These are phyloP conservation scores for Melastoma candidum DNA, from an alignment of 441 rosid genomes.

Conservation along the genomic window DNA sequence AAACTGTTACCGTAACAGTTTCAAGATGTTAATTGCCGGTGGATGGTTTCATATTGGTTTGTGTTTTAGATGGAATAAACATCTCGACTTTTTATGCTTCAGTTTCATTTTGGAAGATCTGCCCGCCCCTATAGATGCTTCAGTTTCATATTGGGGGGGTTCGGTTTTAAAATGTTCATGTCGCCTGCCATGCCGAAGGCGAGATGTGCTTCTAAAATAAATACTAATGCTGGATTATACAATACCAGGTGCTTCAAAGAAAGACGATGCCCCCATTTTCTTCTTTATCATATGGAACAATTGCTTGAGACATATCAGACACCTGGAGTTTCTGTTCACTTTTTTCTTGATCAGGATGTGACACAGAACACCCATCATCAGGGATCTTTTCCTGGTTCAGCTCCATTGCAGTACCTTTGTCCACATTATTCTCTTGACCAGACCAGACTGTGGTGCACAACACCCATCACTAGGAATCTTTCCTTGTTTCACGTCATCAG, in stretches of 20 bases:
- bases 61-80: too few species aligned
- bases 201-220: too few species aligned
- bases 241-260: too few species aligned
- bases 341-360: slow-evolving; percentile 24
- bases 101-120: too few species aligned
- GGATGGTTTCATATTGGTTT: too few species aligned
- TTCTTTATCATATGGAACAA: slow-evolving; percentile 9
- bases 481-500: slow-evolving; percentile 23
- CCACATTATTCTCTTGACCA: slow-evolving; percentile 21
- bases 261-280: slow-evolving; percentile 2
- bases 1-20: too few species aligned
- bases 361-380: slow-evolving; percentile 18
- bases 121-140: slow-evolving; percentile 16
- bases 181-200: too few species aligned
- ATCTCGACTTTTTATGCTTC: too few species aligned
- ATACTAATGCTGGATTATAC: too few species aligned
- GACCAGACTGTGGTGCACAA: slow-evolving; percentile 17
- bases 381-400: slow-evolving; percentile 19
- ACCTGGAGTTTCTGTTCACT: slow-evolving; percentile 22
- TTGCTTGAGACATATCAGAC: slow-evolving; percentile 16
- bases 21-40: too few species aligned
- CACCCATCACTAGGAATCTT: slow-evolving; percentile 18
- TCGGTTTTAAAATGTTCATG: too few species aligned
- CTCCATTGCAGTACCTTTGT: slow-evolving; percentile 8
- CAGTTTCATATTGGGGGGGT: too few species aligned